Evolutionary conservation across 2,329 filamentous ascomycete species (phyloP), one percentile per base, ranked within the genome.

Genomic region (Sporothrix dimorphospora): DNA sequence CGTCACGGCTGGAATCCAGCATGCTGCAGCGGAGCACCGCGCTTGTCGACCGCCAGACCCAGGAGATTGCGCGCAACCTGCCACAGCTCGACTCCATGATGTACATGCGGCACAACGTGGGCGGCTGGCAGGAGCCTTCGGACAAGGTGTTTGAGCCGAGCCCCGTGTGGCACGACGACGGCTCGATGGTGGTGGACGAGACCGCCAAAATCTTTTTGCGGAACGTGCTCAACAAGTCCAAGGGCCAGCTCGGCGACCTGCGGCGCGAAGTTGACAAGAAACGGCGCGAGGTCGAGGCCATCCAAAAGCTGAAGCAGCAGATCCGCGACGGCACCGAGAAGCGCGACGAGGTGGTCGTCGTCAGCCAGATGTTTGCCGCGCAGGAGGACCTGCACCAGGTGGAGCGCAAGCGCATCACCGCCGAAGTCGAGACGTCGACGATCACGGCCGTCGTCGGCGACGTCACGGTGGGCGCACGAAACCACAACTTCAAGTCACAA

Each of bases 401-500:
- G 14, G 94, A 98, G 75, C 90, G 93, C 68, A 92, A 91, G 80
- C 91, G 93, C 72, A 84, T 98, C 55, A 96, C 92, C 2, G 94
- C 94, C 47, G 96, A 98, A 81, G 92, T 98, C 19, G 96, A 99
- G 82, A 94, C 94, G 9, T 91, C 92, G 1, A 97, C 94, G 1
- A 97, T 99, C 78, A 95, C 94, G n/a, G 86, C 90, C 11, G 92
- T 90, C 0, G 95, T 98, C 2, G 96, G 96, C 47, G 96, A 99
- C 79, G 88, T 99, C 71, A 97, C 94, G 1, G 85, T 97, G 24
- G 95, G 95, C 21, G 94, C 94, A 12, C 94, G 94, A 80, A 97
- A 94, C 78, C 96, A 99, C 84, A 96, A 97, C 78, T 99, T 99
- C 87, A 97, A 97, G 82, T 90, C 93, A n/a, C 94, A 98, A 79